Evolutionary conservation across 1,139 yeast genomes (phyloP), one percentile per base, ranked within the genome.

Genomic region (Taphrina wiesneri): DNA sequence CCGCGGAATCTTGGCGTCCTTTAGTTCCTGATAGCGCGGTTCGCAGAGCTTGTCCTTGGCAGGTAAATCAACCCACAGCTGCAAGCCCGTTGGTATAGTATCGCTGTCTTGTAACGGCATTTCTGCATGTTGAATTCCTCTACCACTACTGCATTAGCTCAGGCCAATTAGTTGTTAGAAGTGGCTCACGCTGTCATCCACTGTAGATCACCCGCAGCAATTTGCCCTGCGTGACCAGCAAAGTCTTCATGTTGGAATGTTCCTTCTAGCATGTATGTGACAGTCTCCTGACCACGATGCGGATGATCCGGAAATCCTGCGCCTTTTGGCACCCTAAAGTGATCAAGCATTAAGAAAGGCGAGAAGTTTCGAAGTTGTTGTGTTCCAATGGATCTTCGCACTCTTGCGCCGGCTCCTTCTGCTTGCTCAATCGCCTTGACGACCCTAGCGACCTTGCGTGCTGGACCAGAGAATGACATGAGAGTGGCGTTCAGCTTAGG

Each of bases 291-390:
- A 34, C 96, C 96, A 68, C 90, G 83, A 76, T 91, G 97, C 28
- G 97, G 97, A 75, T 91, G 97, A 72, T 89, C 93, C 4, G 96
- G 96, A 78, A 90, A 90, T 0, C 95, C 95, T n/a, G 90, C 89
- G 21, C 82, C 82, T 15, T 84, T 83, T 2, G 79, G 73, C 25
- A 84, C 85, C 52, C 77, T 78, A 75, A 90, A 90, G 74, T 90
- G 96, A 74, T 91, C 97, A 63, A 90, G 80, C 87, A 91, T 82
- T 68, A 91, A 79, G 74, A 91, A 91, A 3, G 97, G 97, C 30
- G 90, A 82, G 77, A 89, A 89, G 75, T 86, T 86, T 72, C 91
- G 81, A 79, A 85, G 82, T 46, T 81, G 77, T 76, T 80, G 78
- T 5, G 86, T 82, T 23, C 97, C 97, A 70, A 90, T 85, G 7